Evolutionary conservation across 2,329 filamentous ascomycete species (phyloP), one percentile per base, ranked within the genome.

Genomic region (Pseudogymnoascus sp.): DNA sequence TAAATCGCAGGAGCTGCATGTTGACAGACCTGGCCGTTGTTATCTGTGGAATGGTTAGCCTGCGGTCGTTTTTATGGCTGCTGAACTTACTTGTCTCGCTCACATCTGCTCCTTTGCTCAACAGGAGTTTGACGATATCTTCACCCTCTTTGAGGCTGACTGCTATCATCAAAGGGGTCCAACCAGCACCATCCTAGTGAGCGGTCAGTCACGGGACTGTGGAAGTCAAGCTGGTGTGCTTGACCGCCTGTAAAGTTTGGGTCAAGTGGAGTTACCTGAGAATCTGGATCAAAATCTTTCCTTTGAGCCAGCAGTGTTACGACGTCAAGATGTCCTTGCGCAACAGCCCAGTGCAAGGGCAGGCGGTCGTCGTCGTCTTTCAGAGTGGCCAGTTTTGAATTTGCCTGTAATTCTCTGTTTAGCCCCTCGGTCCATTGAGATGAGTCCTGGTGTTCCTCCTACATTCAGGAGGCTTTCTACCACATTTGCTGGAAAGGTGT

Each of bases 331-430:
- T 86, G 88, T 73, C 95, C 96, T 75, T 90, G 89, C 21, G 93
- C 95, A 1, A 87, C 85, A 0, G 95, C 93, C 95, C 95, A 99
- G 80, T 99, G 95, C 64, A 97, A 86, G 2, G 95, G 88, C 38
- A 96, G 84, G 50, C 95, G 90, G 15, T 91, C 91, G 74, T 99
- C 95, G 59, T 90, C 88, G 71, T 99, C 95, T 70, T 87, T 85
- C 64, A 76, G 76, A 56, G 78, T 81, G 26, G 90, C 87, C 40
- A 96, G 83, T 71, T 90, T 93, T 2, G 90, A 87, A 72, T 96
- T 92, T 68, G 87, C 86, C 88, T 93, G 63, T 63, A 53, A 46
- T 37, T 44, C 37, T 21, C 29, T 21, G n/a, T 56, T 56, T 56
- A 56, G 50, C 50, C 19, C 17, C 29, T 15, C n/a, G 4, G 11